Percentiles rank a stretch among this genome's conserved stretches.
Evolutionary conservation across 1,284 basidiomycete genomes (phyloP).

Genomic region (Anthracocystis panici-leucophaei): DNA sequence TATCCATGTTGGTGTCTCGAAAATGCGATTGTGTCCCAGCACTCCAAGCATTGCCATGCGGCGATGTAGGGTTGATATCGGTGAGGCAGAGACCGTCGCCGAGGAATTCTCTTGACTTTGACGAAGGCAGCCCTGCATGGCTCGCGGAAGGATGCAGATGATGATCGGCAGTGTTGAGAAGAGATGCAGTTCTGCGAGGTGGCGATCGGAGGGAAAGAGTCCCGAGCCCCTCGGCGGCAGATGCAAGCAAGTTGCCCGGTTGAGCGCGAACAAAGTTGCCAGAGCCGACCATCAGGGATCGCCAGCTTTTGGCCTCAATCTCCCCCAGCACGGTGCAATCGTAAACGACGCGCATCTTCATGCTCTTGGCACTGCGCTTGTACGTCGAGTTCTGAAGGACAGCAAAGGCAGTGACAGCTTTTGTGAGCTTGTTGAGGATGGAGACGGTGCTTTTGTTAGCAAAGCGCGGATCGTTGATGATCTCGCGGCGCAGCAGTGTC

Average conservation of each 20-base stretch:
- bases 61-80: slow-evolving; percentile 26
- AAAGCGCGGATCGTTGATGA: slow-evolving; percentile 67
- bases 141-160: slow-evolving; percentile 2
- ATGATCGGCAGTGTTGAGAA: slow-evolving; percentile 12
- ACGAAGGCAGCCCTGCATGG: slow-evolving; percentile 10
- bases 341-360: slow-evolving; percentile 71
- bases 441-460: slow-evolving; percentile 61
- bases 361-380: slow-evolving; percentile 66
- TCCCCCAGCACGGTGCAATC: slow-evolving; percentile 72
- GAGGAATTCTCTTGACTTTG: slow-evolving; percentile 36
- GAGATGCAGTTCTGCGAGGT: slow-evolving; percentile 25
- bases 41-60: slow-evolving; percentile 3
- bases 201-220: slow-evolving; percentile 27
- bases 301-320: slow-evolving; percentile 63
- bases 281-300: slow-evolving; percentile 54
- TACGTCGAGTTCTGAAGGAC: slow-evolving; percentile 73
- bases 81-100: slow-evolving; percentile 54
- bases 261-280: slow-evolving; percentile 48
- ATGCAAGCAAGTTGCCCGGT: slow-evolving; percentile 23
- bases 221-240: slow-evolving; percentile 24
- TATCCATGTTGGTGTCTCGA: slow-evolving; percentile 2
- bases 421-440: slow-evolving; percentile 69
- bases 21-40: slow-evolving; percentile 2
- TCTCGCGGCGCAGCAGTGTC: slow-evolving; percentile 71
- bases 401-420: slow-evolving; percentile 73